A percentile compares a stretch with the other conserved stretches of the same genome.
Evolutionary conservation across 2,329 filamentous ascomycete genomes (phyloP).

Genomic region (Periglandula ipomoeae): DNA sequence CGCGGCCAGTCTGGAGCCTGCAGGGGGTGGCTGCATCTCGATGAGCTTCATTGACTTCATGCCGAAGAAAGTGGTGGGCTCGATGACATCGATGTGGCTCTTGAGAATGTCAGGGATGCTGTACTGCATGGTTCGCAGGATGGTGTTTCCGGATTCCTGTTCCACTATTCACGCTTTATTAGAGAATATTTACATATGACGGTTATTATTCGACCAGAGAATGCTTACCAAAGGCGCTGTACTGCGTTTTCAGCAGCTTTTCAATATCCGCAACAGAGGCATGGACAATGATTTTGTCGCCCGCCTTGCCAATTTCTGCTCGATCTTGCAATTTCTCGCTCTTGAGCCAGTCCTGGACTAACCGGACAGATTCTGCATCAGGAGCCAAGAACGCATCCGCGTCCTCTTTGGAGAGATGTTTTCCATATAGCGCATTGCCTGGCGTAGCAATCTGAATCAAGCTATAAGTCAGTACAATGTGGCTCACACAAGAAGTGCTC

Average conservation of each 20-base stretch:
- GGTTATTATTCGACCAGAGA: too few species aligned
- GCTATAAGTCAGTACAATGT: neutral
- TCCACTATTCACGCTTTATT: too few species aligned
- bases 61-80: conserved; percentile 8
- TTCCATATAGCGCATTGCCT: conserved; percentile 4
- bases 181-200: too few species aligned
- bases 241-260: conserved; percentile 3
- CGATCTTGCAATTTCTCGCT: neutral
- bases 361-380: neutral
- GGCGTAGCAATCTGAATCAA: conserved; percentile 6
- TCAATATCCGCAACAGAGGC: conserved; percentile 5
- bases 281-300: conserved; percentile 1
- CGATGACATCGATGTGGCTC: conserved; percentile 7
- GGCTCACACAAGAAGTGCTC: too few species aligned
- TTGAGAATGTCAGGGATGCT: conserved; percentile 5
- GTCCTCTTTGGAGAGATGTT: conserved; percentile 6
- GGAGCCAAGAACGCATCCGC: conserved; percentile 6
- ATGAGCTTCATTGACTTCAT: neutral
- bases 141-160: neutral
- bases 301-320: neutral
- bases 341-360: conserved; percentile 5
- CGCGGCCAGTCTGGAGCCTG: neutral
- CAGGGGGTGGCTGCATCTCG: neutral
- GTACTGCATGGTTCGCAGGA: conserved; percentile 7
- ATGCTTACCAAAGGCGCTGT: conserved; percentile 2